Percentiles rank a stretch among this genome's conserved stretches.
phyloP scores from a whole-genome alignment of 176 grass and related monocot species.

The Ensete ventricosum region DNA sequence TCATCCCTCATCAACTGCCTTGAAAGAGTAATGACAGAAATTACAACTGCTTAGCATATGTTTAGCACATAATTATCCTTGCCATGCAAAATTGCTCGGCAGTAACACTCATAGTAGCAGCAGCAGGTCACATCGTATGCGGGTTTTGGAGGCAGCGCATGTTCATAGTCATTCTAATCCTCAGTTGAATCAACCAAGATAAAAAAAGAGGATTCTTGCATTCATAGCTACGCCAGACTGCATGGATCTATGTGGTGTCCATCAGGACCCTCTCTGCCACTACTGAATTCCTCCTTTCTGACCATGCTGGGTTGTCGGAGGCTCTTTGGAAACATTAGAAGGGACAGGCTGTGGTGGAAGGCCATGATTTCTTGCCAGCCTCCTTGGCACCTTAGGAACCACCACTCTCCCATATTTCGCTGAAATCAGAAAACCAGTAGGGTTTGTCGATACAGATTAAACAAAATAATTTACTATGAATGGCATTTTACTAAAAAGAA shows the following conservation, averaged over 20 bases:
- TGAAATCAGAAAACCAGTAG: not conserved
- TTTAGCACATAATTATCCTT: slow-evolving; percentile 1
- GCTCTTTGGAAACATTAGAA: not conserved
- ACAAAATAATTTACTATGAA: not conserved
- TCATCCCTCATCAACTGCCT: too few species aligned
- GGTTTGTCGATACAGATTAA: not conserved
- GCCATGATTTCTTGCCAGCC: slow-evolving; percentile 11
- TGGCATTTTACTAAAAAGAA: not conserved
- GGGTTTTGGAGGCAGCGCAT: not conserved
- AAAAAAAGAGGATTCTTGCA: not conserved
- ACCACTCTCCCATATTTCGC: slow-evolving; percentile 6
- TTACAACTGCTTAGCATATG: too few species aligned
- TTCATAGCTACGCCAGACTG: not conserved
- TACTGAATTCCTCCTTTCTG: not conserved
- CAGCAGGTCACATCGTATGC: slow-evolving; percentile 7
- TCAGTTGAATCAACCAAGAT: not conserved
- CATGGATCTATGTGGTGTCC: not conserved
- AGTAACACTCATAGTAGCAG: not conserved
- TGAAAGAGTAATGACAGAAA: too few species aligned
- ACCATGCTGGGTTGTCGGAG: not conserved
- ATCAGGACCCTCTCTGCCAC: not conserved
- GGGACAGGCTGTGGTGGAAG: not conserved
- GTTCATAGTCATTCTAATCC: not conserved
- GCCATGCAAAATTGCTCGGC: slow-evolving; percentile 4
- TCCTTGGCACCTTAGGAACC: slow-evolving; percentile 17